Evolutionary conservation across 2,329 filamentous ascomycete genomes (phyloP).

Genomic region (Penicillium sp.): DNA sequence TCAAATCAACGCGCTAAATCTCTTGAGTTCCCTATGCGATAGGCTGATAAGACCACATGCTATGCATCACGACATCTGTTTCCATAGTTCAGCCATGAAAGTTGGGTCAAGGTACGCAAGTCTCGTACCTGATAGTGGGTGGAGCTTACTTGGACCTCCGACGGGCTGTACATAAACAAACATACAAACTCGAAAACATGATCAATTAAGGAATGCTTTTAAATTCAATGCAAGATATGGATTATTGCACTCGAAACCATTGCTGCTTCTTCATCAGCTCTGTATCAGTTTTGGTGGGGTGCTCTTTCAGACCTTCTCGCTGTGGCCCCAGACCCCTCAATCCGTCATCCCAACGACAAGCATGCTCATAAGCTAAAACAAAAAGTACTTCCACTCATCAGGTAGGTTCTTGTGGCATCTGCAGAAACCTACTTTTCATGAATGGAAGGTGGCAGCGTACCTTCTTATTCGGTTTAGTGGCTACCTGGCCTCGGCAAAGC

Average conservation of each 20-base stretch:
- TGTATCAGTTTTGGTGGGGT: not conserved
- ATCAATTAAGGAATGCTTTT: not conserved
- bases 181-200: not conserved
- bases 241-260: too few relatives aligned
- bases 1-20: not conserved
- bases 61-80: constrained; percentile 7
- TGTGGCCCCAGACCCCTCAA: constrained; percentile 1
- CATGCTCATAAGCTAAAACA: constrained; percentile 7
- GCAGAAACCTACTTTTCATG: not conserved
- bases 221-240: not conserved
- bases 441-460: not conserved
- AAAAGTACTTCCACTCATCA: not conserved
- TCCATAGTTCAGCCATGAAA: not conserved
- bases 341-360: constrained; percentile 1
- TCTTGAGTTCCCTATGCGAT: not conserved
- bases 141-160: not conserved
- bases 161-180: not conserved
- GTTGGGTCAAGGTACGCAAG: not conserved
- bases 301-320: not conserved
- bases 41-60: not conserved
- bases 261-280: not conserved
- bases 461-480: not conserved
- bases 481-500: not conserved
- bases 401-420: too few relatives aligned
- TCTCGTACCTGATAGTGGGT: not conserved